Evolutionary conservation across 768 basidiomycete genomes (phyloP).

Genomic region (Naganishia randhawae): DNA sequence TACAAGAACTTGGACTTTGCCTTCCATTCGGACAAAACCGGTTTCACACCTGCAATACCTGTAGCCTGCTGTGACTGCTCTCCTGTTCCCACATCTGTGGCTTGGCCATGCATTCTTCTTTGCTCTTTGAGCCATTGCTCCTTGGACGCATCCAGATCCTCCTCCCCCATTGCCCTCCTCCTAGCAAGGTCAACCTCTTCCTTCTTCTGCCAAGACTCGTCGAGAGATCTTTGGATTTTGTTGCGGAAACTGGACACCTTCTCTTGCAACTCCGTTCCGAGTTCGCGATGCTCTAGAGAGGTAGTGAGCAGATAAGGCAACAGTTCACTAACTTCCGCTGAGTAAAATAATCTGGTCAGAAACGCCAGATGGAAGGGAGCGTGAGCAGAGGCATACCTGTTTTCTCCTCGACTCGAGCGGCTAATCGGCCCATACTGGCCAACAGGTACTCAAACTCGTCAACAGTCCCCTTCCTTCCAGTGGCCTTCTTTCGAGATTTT

Average conservation of each 20-base stretch:
- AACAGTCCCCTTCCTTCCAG: slow-evolving; percentile 87
- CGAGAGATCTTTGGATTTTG: slow-evolving; percentile 32
- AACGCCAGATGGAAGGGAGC: not conserved
- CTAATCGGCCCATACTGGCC: slow-evolving; percentile 73
- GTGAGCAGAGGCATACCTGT: slow-evolving; percentile 11
- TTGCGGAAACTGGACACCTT: slow-evolving; percentile 57
- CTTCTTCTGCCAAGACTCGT: slow-evolving; percentile 41
- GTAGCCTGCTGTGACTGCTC: not conserved
- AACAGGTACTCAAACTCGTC: slow-evolving; percentile 95
- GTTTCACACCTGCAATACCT: slow-evolving; percentile 13
- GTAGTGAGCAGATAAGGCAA: slow-evolving; percentile 25
- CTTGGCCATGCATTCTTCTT: slow-evolving; percentile 18
- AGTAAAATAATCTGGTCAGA: not conserved
- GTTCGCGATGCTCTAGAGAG: slow-evolving; percentile 60
- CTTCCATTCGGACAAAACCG: slow-evolving; percentile 24
- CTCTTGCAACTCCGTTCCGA: slow-evolving; percentile 64
- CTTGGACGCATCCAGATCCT: slow-evolving; percentile 17
- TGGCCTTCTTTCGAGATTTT: slow-evolving; percentile 81
- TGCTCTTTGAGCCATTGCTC: slow-evolving; percentile 24
- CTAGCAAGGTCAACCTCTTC: slow-evolving; percentile 30
- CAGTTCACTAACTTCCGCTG: slow-evolving; percentile 26
- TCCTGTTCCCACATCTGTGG: not conserved
- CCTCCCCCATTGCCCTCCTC: slow-evolving; percentile 13
- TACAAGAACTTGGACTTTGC: slow-evolving; percentile 23
- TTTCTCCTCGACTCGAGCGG: slow-evolving; percentile 59